A percentile compares a stretch with the other conserved stretches of the same genome.
Conservation (phyloP, 139 green algal genomes). For the Spirogloea muscicola region DNA sequence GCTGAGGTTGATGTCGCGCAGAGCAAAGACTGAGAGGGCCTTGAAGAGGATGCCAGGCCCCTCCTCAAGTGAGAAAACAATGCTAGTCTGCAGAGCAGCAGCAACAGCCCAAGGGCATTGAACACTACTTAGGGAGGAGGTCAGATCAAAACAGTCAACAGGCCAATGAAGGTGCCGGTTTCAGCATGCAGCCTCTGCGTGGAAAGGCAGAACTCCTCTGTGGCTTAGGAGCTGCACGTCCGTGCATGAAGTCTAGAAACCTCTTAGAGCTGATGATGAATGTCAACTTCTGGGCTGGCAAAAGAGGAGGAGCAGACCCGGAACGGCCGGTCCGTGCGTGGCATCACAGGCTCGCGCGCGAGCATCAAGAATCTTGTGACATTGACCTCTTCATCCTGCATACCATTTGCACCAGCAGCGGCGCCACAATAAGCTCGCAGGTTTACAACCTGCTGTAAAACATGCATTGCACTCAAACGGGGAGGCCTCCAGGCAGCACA, state of each 20-base stretch:
- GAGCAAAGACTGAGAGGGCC: conserved; percentile 89
- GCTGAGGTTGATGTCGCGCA: conserved; percentile 94
- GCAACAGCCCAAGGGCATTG: conserved; percentile 25
- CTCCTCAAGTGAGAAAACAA: conserved; percentile 77
- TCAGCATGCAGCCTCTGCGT: background rate
- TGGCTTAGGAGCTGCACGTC: too few species aligned
- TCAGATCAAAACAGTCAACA: background rate
- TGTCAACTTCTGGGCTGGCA: too few species aligned
- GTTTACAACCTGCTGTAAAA: too few species aligned
- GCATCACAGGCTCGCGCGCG: conserved; percentile 74
- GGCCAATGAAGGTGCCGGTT: background rate
- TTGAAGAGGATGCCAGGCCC: conserved; percentile 94
- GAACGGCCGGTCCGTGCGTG: conserved; percentile 31
- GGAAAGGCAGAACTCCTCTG: too few species aligned
- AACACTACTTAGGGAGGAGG: background rate
- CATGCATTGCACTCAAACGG: too few species aligned
- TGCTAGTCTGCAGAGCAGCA: conserved; percentile 93
- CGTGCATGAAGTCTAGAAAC: too few species aligned
- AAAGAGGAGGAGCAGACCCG: conserved; percentile 44
- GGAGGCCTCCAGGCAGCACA: too few species aligned
- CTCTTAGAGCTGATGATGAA: too few species aligned
- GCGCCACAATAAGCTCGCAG: background rate
- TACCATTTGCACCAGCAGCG: background rate
- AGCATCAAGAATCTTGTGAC: conserved; percentile 91
- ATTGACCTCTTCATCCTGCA: conserved; percentile 76